Conservation (phyloP, 2,329 filamentous ascomycete species). For the Penicillium sp. region DNA sequence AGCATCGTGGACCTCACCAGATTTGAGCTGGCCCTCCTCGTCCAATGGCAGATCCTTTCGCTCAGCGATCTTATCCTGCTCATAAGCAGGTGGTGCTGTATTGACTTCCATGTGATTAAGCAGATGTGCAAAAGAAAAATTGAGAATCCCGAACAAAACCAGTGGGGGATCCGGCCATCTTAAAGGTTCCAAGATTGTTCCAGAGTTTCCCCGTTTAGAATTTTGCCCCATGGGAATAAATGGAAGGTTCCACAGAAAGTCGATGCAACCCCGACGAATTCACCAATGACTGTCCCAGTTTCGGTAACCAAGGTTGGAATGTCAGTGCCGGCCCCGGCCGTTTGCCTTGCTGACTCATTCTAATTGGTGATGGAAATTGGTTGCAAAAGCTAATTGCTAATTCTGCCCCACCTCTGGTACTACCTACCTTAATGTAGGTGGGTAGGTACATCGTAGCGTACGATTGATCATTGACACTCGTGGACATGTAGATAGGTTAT, state of each 20-base stretch:
- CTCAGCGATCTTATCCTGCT: conserved; percentile 22
- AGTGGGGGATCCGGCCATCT: background rate
- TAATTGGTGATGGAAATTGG: conserved; percentile 5
- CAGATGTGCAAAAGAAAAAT: too few relatives aligned
- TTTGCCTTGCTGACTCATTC: conserved; percentile 9
- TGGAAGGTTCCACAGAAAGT: conserved; percentile 4
- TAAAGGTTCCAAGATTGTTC: too few relatives aligned
- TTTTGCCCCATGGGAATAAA: conserved; percentile 1
- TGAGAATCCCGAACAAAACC: too few relatives aligned
- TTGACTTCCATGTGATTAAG: conserved; percentile 22
- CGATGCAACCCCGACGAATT: background rate
- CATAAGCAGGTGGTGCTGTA: conserved; percentile 16
- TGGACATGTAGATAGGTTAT: background rate
- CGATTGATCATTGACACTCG: too few relatives aligned
- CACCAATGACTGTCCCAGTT: conserved; percentile 5
- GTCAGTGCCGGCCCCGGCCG: too few relatives aligned
- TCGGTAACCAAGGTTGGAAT: too few relatives aligned
- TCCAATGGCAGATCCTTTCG: conserved; percentile 15
- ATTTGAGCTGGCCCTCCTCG: conserved; percentile 20
- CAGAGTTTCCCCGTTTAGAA: background rate
- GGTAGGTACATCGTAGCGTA: background rate
- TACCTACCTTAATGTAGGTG: too few relatives aligned
- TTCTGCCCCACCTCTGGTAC: background rate
- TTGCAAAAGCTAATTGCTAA: background rate
- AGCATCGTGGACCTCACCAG: conserved; percentile 23